phyloP scores from a whole-genome alignment of 2,329 filamentous ascomycete species.

The Alternaria brassicae region DNA sequence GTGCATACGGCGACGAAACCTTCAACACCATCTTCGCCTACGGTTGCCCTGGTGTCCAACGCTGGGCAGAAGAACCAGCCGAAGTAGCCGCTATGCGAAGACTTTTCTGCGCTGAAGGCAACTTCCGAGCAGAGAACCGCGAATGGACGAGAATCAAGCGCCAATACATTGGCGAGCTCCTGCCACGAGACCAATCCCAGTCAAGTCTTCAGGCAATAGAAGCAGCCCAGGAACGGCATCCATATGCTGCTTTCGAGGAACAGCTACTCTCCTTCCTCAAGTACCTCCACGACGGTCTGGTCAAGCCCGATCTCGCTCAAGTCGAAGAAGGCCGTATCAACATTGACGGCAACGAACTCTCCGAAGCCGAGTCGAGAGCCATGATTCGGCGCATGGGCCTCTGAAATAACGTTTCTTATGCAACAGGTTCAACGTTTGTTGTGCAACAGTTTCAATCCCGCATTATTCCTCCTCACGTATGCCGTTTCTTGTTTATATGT shows the following conservation, averaged over 20 bases:
- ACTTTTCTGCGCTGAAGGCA: conserved; percentile 46
- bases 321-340: conserved; percentile 57
- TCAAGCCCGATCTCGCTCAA: conserved; percentile 60
- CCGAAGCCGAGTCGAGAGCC: conserved; percentile 39
- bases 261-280: conserved; percentile 53
- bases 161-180: conserved; percentile 43
- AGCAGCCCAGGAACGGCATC: conserved; percentile 42
- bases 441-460: neutral
- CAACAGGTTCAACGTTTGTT: no score
- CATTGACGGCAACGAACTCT: conserved; percentile 41
- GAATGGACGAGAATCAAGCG: conserved; percentile 49
- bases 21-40: conserved; percentile 57
- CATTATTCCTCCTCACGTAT: neutral
- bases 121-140: conserved; percentile 35
- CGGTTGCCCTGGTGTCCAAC: conserved; percentile 45
- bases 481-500: conserved; percentile 6
- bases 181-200: conserved; percentile 9
- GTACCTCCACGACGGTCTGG: conserved; percentile 52
- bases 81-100: conserved; percentile 42
- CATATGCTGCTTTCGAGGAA: conserved; percentile 51
- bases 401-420: no score
- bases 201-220: conserved; percentile 25
- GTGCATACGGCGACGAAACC: conserved; percentile 44
- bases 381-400: conserved; percentile 45
- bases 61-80: conserved; percentile 31